Evolutionary conservation across 768 basidiomycete genomes (phyloP).

Genomic region (Thelephora ganbajun): DNA sequence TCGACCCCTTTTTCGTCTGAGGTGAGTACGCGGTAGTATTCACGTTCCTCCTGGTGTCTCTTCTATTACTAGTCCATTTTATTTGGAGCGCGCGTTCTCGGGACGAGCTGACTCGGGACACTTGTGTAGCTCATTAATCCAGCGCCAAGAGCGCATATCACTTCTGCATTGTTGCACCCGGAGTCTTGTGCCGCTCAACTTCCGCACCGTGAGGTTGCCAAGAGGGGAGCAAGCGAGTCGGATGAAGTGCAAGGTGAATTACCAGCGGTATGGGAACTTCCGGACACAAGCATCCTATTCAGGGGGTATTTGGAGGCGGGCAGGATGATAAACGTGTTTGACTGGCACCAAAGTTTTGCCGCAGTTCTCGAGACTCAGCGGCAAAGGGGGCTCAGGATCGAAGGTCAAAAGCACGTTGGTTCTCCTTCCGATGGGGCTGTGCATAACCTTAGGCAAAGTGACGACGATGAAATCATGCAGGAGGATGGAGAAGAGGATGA

Average conservation of each 20-base stretch:
- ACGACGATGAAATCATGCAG: slow-evolving; percentile 18
- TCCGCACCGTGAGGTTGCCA: neutral
- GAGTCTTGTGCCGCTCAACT: slow-evolving; percentile 25
- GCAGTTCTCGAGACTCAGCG: slow-evolving; percentile 49
- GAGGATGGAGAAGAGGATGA: slow-evolving; percentile 13
- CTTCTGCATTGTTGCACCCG: slow-evolving; percentile 49
- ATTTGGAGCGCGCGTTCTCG: neutral
- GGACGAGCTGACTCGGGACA: neutral
- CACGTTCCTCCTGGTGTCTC: too few relatives aligned
- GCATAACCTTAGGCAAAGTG: slow-evolving; percentile 8
- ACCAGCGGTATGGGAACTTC: slow-evolving; percentile 33
- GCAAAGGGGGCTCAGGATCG: slow-evolving; percentile 6
- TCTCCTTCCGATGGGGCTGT: neutral
- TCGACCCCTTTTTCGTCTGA: slow-evolving; percentile 50
- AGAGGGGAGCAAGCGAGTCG: neutral
- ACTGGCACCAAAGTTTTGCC: slow-evolving; percentile 76
- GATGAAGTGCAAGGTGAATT: slow-evolving; percentile 13
- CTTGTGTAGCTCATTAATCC: slow-evolving; percentile 49
- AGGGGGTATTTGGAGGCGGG: slow-evolving; percentile 66
- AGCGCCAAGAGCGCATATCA: slow-evolving; percentile 43
- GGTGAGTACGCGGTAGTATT: too few relatives aligned
- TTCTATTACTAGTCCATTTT: neutral
- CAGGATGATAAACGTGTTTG: slow-evolving; percentile 74
- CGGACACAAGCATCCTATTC: slow-evolving; percentile 70
- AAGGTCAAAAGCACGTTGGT: slow-evolving; percentile 16